Evolutionary conservation across 495 filamentous ascomycete genomes (phyloP), one percentile per base, ranked within the genome.

Genomic region (Penicillium angulare): DNA sequence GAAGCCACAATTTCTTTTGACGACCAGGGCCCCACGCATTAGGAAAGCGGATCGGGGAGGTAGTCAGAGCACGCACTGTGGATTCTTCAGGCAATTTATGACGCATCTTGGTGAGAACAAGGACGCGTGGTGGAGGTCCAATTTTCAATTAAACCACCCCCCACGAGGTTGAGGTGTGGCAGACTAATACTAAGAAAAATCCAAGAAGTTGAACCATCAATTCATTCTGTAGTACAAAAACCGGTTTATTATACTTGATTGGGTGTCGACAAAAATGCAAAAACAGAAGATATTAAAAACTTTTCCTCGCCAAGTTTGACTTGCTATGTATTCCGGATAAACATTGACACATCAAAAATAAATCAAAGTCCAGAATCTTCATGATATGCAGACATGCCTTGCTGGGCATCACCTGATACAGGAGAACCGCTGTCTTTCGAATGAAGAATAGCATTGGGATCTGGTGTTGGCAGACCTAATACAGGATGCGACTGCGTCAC

Each of bases 111-210:
- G 42, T 13, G 34, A 50, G 45, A 35, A 20, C 29, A 45, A 43
- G 49, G 50, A 17, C 45, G 57, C 34, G 36, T 40, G 24, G 55
- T 23, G 26, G 33, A 10, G 29, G 54, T 34, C 33, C 18, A 26
- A 18, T 64, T 64, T n/a, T 7, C 45, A 64, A 64, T 15, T 13
- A 43, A 50, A 49, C 61, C 32, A 44, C 46, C 41, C 51, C 47
- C 49, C 55, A 61, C 49, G 55, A 56, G 47, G 33, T 44, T 44
- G 42, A 48, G 20, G 24, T 21, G 35, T 42, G 38, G 23, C 40
- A 38, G 15, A 20, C 5, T 17, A 41, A 42, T 29, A 17, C 15
- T 27, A 42, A 43, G 21, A 26, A 18, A 24, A 42, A 43, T 20
- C 3, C 7, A 9, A 52, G 31, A 29, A 38, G 10, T 13, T 41